phyloP scores from a whole-genome alignment of 1,284 basidiomycete species.

The Papiliotrema laurentii region DNA sequence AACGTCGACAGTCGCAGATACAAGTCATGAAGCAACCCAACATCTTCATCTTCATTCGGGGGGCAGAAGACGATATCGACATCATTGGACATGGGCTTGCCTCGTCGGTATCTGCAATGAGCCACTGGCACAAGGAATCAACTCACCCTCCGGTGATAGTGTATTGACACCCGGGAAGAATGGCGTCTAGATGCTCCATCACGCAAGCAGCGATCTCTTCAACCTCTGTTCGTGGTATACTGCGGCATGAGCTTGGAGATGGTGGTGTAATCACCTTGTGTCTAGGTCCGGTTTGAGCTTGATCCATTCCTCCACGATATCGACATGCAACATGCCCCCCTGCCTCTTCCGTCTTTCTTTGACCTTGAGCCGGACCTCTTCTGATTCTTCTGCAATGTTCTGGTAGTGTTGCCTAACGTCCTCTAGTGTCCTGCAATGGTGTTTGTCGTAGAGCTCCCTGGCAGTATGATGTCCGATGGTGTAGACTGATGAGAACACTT shows the following conservation, averaged over 20 bases:
- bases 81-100: constrained; percentile 42
- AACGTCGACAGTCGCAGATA: constrained; percentile 28
- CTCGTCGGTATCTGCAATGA: constrained; percentile 38
- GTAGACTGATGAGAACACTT: constrained; percentile 40
- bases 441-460: constrained; percentile 35
- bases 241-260: constrained; percentile 3
- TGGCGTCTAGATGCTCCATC: constrained; percentile 34
- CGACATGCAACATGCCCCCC: constrained; percentile 43
- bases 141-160: constrained; percentile 43
- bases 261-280: constrained; percentile 19
- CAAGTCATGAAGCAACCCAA: constrained; percentile 29
- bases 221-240: constrained; percentile 43
- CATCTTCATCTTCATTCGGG: constrained; percentile 31
- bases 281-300: constrained; percentile 39
- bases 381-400: constrained; percentile 20
- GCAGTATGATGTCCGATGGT: constrained; percentile 41
- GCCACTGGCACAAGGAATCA: background rate
- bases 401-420: constrained; percentile 38
- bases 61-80: constrained; percentile 46
- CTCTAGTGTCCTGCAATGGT: constrained; percentile 37
- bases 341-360: constrained; percentile 25
- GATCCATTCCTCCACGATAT: constrained; percentile 46
- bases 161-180: constrained; percentile 36
- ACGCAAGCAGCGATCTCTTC: constrained; percentile 39
- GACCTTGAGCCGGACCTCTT: constrained; percentile 26